A percentile compares a stretch with the other conserved stretches of the same genome.
Conservation (phyloP, 768 basidiomycete species). For the Imleria badia region DNA sequence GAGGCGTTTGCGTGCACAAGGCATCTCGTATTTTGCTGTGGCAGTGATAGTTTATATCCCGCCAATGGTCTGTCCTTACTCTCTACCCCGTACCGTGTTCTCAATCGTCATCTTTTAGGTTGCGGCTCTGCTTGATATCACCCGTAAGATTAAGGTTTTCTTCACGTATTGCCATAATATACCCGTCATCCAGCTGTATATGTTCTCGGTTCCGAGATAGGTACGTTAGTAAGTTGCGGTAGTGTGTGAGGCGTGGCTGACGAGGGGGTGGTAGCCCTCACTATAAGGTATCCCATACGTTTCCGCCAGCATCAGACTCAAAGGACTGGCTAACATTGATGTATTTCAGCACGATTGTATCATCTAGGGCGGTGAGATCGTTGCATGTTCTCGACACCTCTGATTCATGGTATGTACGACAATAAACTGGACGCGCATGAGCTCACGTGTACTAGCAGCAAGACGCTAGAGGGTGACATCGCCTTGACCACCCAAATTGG, state of each 20-base stretch:
- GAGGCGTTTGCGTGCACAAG: constrained; percentile 18
- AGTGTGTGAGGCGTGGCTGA: not conserved
- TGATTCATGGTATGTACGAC: not conserved
- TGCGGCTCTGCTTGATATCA: not conserved
- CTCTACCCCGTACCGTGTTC: not conserved
- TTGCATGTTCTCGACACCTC: not conserved
- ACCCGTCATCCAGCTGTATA: not conserved
- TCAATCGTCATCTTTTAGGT: constrained; percentile 10
- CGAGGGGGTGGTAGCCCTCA: not conserved
- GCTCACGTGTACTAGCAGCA: constrained; percentile 9
- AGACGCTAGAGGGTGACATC: not conserved
- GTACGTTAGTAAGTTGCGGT: constrained; percentile 1
- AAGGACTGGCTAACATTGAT: not conserved
- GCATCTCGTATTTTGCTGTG: constrained; percentile 12
- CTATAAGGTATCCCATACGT: constrained; percentile 3
- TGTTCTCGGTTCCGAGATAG: not conserved
- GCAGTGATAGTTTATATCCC: constrained; percentile 13
- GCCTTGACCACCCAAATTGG: constrained; percentile 13
- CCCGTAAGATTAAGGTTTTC: constrained; percentile 6
- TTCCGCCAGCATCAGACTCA: not conserved
- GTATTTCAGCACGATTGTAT: constrained; percentile 4
- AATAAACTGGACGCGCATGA: not conserved
- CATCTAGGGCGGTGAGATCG: constrained; percentile 14
- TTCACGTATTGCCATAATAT: not conserved
- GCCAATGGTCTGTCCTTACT: not conserved